Conservation (phyloP, 2,329 filamentous ascomycete genomes). For the Septoria petroselini region DNA sequence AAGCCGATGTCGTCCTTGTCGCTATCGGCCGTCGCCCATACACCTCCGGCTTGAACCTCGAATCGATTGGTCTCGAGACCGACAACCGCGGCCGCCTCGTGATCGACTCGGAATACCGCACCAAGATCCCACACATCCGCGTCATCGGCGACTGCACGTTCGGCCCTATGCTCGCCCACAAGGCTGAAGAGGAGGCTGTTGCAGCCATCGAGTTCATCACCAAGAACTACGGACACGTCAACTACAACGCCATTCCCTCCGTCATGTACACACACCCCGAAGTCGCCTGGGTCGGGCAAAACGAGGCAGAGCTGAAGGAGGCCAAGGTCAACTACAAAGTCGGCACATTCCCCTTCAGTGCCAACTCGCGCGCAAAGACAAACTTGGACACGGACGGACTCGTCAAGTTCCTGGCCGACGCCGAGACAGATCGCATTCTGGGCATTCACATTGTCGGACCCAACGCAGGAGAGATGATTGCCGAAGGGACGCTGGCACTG, state of each 20-base stretch:
- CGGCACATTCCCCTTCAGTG: conserved; percentile 93
- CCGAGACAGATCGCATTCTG: conserved; percentile 91
- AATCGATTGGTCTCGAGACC: conserved; percentile 87
- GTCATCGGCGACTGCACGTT: conserved; percentile 96
- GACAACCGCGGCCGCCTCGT: conserved; percentile 93
- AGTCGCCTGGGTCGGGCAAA: conserved; percentile 98
- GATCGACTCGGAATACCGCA: conserved; percentile 98
- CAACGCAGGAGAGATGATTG: conserved; percentile 98
- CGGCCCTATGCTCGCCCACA: conserved; percentile 93
- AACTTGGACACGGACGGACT: conserved; percentile 93
- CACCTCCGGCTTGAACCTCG: conserved; percentile 83
- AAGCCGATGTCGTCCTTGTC: conserved; percentile 92
- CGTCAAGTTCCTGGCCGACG: conserved; percentile 96
- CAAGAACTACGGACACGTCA: conserved; percentile 97
- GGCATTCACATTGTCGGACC: conserved; percentile 95
- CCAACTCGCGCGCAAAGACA: conserved; percentile 98
- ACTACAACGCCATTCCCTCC: conserved; percentile 95
- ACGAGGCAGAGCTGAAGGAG: conserved; percentile 90
- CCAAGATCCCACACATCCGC: conserved; percentile 94
- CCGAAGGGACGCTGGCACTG: conserved; percentile 88
- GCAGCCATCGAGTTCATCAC: conserved; percentile 95
- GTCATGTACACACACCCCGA: conserved; percentile 99
- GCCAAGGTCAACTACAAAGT: conserved; percentile 86
- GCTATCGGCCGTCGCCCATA: conserved; percentile 96
- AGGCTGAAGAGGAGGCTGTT: conserved; percentile 96